phyloP scores from a whole-genome alignment of 352 stramenopile species.

The Globisporangium ultimum region DNA sequence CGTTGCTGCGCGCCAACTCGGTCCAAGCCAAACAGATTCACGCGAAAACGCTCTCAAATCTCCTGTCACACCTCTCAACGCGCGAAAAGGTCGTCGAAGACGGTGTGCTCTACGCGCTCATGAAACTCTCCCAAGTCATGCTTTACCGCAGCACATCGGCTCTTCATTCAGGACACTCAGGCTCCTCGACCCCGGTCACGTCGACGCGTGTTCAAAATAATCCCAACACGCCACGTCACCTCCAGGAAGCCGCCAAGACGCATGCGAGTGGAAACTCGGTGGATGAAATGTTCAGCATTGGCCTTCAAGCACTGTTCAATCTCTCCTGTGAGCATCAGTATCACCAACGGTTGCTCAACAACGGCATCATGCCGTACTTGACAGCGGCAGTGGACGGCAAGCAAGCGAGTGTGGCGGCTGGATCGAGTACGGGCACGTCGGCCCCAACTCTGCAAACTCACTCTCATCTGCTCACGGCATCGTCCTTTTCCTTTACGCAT shows the following conservation, averaged over 20 bases:
- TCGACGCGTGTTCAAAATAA: not conserved
- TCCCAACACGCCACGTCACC: not conserved
- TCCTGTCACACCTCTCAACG: constrained; percentile 56
- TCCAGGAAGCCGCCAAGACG: not conserved
- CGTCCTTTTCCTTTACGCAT: constrained; percentile 13
- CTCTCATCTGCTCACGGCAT: constrained; percentile 10
- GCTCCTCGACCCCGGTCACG: not conserved
- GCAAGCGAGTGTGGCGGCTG: constrained; percentile 8
- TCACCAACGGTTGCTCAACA: constrained; percentile 64
- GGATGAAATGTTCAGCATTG: constrained; percentile 67
- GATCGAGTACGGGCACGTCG: not conserved
- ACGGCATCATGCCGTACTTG: constrained; percentile 70
- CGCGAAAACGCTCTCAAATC: constrained; percentile 74
- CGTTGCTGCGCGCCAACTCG: constrained; percentile 71
- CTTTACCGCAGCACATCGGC: constrained; percentile 12
- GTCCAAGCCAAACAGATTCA: constrained; percentile 81
- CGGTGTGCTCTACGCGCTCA: constrained; percentile 73
- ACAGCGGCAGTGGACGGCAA: constrained; percentile 40
- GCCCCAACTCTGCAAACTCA: constrained; percentile 1
- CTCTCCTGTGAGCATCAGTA: constrained; percentile 66
- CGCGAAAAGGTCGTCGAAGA: constrained; percentile 64
- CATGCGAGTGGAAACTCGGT: constrained; percentile 11
- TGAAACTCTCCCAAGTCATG: constrained; percentile 75
- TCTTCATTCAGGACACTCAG: constrained; percentile 4
- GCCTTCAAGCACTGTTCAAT: constrained; percentile 75